These are phyloP conservation scores for Piloderma croceum DNA, from an alignment of 768 basidiomycete species.

Conservation along the genomic window DNA sequence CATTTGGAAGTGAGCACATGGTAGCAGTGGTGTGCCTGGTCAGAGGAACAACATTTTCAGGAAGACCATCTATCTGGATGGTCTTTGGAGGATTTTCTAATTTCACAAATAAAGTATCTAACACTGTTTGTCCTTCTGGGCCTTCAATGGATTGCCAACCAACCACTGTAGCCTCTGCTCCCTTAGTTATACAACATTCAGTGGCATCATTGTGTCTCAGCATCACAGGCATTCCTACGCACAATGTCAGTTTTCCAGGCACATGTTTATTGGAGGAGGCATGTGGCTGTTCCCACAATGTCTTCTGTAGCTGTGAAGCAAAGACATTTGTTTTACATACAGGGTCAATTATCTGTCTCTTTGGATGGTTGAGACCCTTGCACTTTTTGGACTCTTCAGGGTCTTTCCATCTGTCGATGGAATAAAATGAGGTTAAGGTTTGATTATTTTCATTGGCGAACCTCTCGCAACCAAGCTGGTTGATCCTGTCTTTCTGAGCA, in stretches of 20 bases:
- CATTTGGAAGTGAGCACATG: conserved; percentile 11
- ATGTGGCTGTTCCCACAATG: conserved; percentile 18
- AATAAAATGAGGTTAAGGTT: conserved; percentile 22
- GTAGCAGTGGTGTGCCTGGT: conserved; percentile 2
- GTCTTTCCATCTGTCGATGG: conserved; percentile 14
- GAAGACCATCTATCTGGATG: conserved; percentile 22
- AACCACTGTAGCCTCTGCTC: conserved; percentile 26
- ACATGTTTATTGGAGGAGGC: conserved; percentile 15
- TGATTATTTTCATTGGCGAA: conserved; percentile 31
- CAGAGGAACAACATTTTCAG: conserved; percentile 28
- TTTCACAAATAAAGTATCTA: conserved; percentile 28
- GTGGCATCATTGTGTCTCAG: conserved; percentile 27
- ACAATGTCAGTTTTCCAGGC: conserved; percentile 26
- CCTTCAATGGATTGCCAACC: conserved; percentile 23
- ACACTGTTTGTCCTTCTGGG: conserved; percentile 12
- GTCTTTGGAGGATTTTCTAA: conserved; percentile 18
- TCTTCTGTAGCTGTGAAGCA: conserved; percentile 8
- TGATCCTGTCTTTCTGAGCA: conserved; percentile 32
- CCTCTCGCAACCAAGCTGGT: conserved; percentile 21
- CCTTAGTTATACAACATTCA: conserved; percentile 31
- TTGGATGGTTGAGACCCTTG: conserved; percentile 16
- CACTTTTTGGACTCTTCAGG: conserved; percentile 9
- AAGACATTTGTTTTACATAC: conserved; percentile 4
- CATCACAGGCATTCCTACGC: conserved; percentile 29
- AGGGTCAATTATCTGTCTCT: not conserved